Evolutionary conservation across 1,139 yeast species (phyloP).

Genomic region (Yamadazyma mexicana): DNA sequence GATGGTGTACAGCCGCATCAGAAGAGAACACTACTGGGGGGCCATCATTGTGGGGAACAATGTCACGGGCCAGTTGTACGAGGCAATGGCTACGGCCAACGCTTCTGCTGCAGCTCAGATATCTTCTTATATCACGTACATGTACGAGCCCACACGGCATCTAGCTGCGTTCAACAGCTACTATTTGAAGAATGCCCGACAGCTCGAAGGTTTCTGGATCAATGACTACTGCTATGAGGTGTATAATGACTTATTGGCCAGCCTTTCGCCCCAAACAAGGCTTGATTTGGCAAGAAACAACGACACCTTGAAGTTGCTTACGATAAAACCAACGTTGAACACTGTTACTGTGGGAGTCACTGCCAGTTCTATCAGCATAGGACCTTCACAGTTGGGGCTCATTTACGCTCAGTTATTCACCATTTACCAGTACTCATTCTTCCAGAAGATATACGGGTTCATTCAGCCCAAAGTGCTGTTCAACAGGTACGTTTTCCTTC

Average conservation of each 20-base stretch:
- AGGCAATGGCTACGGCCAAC: slow-evolving; percentile 28
- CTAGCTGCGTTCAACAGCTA: slow-evolving; percentile 15
- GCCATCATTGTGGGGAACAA: slow-evolving; percentile 48
- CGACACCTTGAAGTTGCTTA: slow-evolving; percentile 19
- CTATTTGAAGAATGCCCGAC: slow-evolving; percentile 21
- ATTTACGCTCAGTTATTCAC: slow-evolving; percentile 35
- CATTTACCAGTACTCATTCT: slow-evolving; percentile 33
- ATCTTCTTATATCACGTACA: slow-evolving; percentile 27
- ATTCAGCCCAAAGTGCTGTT: slow-evolving; percentile 36
- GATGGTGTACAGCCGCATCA: slow-evolving; percentile 38
- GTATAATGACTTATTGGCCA: slow-evolving; percentile 3
- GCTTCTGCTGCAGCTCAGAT: slow-evolving; percentile 18
- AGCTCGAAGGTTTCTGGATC: slow-evolving; percentile 28
- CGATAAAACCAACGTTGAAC: slow-evolving; percentile 23
- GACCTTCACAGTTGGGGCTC: slow-evolving; percentile 36
- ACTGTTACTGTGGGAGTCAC: slow-evolving; percentile 24
- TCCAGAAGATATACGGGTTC: slow-evolving; percentile 22
- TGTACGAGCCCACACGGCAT: slow-evolving; percentile 59
- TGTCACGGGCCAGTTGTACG: slow-evolving; percentile 36
- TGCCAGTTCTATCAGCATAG: slow-evolving; percentile 23
- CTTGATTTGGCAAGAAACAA: slow-evolving; percentile 14
- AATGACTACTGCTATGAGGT: slow-evolving; percentile 10
- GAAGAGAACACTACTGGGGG: slow-evolving; percentile 55
- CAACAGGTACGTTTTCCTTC: slow-evolving; percentile 46
- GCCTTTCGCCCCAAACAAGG: background rate